phyloP scores from a whole-genome alignment of 202 grass and related monocot species.

The Eragrostis tef region DNA sequence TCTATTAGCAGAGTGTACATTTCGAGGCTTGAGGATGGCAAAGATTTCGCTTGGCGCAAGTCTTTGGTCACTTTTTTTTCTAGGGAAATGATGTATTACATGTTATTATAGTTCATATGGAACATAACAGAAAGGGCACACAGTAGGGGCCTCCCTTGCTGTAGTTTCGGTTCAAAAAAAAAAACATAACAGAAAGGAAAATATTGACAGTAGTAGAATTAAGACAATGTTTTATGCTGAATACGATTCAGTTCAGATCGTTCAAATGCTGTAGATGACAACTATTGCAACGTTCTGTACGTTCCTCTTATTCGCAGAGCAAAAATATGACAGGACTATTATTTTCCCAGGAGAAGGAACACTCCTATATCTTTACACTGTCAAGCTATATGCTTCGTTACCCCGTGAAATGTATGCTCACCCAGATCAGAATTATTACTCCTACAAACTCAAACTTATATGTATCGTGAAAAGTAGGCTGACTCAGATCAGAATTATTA shows the following conservation, averaged over 20 bases:
- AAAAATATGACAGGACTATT: constrained; percentile 1
- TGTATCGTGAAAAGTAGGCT: background rate
- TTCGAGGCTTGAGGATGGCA: background rate
- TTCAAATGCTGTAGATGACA: too few species aligned
- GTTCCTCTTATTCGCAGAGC: background rate
- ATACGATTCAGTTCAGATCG: background rate
- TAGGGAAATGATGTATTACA: too few species aligned
- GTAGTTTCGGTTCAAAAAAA: too few species aligned
- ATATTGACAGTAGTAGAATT: background rate
- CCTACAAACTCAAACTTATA: background rate
- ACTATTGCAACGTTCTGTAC: background rate
- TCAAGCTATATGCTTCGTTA: background rate
- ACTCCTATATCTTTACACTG: background rate
- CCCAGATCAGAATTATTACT: background rate
- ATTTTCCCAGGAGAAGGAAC: background rate
- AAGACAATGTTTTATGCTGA: background rate
- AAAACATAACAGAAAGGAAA: background rate
- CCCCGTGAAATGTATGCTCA: background rate
- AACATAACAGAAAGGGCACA: background rate
- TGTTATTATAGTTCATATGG: background rate
- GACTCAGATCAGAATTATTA: background rate
- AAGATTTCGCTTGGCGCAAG: background rate
- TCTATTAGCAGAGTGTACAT: background rate
- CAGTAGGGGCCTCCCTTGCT: too few species aligned
- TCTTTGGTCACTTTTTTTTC: background rate